Base-by-base conservation (phyloP, 106 monocot genomes). In the Hemerocallis citrina region DNA sequence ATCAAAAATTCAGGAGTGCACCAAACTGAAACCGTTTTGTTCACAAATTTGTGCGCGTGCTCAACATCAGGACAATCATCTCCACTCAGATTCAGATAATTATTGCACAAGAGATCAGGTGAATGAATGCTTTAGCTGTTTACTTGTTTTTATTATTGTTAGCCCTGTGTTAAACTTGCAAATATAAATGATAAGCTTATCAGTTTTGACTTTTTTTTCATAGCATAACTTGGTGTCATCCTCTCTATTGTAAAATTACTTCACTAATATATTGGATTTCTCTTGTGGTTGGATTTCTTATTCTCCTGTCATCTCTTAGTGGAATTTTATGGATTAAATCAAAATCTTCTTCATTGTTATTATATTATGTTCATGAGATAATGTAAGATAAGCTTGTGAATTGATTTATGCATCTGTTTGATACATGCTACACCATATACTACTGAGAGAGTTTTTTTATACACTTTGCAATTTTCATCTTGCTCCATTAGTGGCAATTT, bases 11-110 rank as follows among this genome's bases (percentile, higher is more conserved):
- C 72, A 66, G 59, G 76, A 88, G 25, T 76, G 75, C 42, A 8
- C 19, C 29, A 68, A 58, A 45, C 38, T 88, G 52, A 76, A 88
- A 74, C 70, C 57, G 21, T 67, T 47, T 14, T 74, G 68, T 64
- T 72, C 62, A 35, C 36, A 67, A 13, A 10, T 52, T 35, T 29
- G 24, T 59, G 0, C 32, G 35, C 31, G 30, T 34, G 17, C 40
- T 57, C 51, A 67, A 35, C 36, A 38, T 39, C 6, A 4, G 25
- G 44, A 29, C 30, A 43, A 43, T 27, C 61, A 44, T 43, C 1
- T n/a, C 0, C 39, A 32, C 39, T 43, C 21, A 21, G 41, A 39
- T 29, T 33, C 35, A 57, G 30, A 31, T 28, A 39, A 29, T 48
- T 67, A 42, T 57, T 12, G 33, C 43, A 55, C 52, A 27, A 57